Percentiles rank a stretch among this genome's conserved stretches.
Conservation (phyloP, 2,329 filamentous ascomycete genomes). For the Sarocladium brachiariae region DNA sequence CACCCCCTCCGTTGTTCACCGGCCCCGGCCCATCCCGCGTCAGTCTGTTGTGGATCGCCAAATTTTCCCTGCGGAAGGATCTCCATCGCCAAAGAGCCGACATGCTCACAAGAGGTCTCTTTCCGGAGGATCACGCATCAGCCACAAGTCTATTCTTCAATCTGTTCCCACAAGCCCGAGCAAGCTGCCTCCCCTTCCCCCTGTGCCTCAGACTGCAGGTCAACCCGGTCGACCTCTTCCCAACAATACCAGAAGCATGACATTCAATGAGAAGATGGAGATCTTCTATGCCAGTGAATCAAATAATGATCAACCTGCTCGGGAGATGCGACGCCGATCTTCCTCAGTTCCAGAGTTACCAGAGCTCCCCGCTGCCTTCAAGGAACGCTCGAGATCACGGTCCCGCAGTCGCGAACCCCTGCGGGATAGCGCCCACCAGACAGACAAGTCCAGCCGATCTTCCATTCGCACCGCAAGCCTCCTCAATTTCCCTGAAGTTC, state of each 20-base stretch:
- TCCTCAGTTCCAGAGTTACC: constrained; percentile 20
- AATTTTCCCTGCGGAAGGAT: constrained; percentile 39
- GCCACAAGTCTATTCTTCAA: constrained; percentile 38
- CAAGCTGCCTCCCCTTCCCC: constrained; percentile 45
- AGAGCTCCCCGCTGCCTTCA: constrained; percentile 8
- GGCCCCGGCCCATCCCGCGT: constrained; percentile 50
- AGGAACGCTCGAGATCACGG: not conserved
- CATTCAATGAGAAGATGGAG: constrained; percentile 49
- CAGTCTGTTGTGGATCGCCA: constrained; percentile 37
- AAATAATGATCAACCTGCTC: not conserved
- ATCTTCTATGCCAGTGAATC: constrained; percentile 35
- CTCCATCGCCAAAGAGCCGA: constrained; percentile 21
- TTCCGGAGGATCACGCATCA: constrained; percentile 40
- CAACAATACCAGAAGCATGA: constrained; percentile 52
- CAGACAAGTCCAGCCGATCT: constrained; percentile 9
- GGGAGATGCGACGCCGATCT: constrained; percentile 20
- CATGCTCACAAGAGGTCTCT: constrained; percentile 37
- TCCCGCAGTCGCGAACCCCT: not conserved
- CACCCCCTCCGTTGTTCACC: constrained; percentile 35
- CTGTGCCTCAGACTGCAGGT: constrained; percentile 36
- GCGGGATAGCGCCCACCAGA: not conserved
- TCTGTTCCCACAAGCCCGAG: constrained; percentile 38
- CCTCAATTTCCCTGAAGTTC: constrained; percentile 8
- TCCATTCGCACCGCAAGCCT: constrained; percentile 10
- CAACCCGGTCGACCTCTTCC: constrained; percentile 33